A percentile compares a stretch with the other conserved stretches of the same genome.
phyloP scores from a whole-genome alignment of 2,329 filamentous ascomycete species.

The Colletotrichum viniferum region DNA sequence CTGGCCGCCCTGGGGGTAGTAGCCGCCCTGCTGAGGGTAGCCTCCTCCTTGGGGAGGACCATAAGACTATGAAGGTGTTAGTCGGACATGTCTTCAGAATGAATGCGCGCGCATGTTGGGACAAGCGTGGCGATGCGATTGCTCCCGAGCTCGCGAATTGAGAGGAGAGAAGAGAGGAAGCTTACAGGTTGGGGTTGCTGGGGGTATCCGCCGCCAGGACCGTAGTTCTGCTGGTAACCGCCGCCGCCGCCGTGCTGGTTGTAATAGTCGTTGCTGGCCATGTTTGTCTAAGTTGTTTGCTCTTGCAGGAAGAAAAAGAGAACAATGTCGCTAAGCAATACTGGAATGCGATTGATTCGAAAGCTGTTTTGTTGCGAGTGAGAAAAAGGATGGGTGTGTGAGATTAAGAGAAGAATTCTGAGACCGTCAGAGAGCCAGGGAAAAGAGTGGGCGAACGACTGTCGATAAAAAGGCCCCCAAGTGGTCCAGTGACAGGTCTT shows the following conservation, averaged over 20 bases:
- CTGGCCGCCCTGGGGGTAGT: conserved; percentile 33
- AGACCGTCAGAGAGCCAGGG: not conserved
- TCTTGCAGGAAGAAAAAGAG: not conserved
- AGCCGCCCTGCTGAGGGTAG: conserved; percentile 34
- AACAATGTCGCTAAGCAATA: not conserved
- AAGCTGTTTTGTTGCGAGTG: not conserved
- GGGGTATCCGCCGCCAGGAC: conserved; percentile 31
- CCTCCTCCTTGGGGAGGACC: conserved; percentile 27
- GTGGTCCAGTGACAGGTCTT: conserved; percentile 5
- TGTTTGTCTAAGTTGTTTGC: conserved; percentile 22
- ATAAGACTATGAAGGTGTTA: conserved; percentile 30
- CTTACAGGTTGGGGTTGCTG: conserved; percentile 46
- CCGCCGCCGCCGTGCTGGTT: conserved; percentile 34
- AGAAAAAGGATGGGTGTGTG: not conserved
- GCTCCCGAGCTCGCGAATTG: not conserved
- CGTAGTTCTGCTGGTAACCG: conserved; percentile 22
- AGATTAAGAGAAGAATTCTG: not conserved
- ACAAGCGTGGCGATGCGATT: not conserved
- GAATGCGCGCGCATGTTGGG: not conserved
- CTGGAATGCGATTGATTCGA: not conserved
- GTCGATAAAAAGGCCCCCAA: conserved; percentile 16
- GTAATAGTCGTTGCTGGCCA: conserved; percentile 49
- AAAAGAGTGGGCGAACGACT: not conserved
- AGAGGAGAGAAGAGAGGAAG: not conserved
- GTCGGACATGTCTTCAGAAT: not conserved